These are phyloP conservation scores for Ceriops tagal DNA, from an alignment of 345 rosid species.

Conservation along the genomic window DNA sequence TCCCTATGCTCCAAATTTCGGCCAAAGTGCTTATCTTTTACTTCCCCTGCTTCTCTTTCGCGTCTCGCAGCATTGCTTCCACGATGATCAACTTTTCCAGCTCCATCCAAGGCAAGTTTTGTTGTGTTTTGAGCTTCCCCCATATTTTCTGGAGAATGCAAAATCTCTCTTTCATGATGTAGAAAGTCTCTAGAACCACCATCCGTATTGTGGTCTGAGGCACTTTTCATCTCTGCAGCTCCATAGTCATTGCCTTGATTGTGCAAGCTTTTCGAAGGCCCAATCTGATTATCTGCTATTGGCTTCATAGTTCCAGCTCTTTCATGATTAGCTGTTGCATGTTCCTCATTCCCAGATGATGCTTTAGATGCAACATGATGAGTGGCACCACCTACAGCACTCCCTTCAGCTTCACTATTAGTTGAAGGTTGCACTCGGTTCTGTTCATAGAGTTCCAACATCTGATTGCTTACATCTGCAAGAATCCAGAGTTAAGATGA, in stretches of 20 bases:
- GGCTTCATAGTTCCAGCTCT: conserved; percentile 16
- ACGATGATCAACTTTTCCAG: conserved; percentile 8
- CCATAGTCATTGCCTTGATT: conserved; percentile 12
- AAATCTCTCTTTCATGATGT: conserved; percentile 5
- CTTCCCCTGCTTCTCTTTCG: conserved; percentile 19
- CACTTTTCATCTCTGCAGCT: conserved; percentile 14
- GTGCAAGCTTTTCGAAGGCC: conserved; percentile 9
- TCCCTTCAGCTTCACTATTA: conserved; percentile 27
- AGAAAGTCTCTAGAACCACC: conserved; percentile 11
- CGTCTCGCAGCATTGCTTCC: conserved; percentile 15
- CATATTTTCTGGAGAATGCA: conserved; percentile 7
- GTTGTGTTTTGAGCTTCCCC: conserved; percentile 11
- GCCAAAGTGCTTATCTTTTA: conserved; percentile 16
- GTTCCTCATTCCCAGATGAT: conserved; percentile 24
- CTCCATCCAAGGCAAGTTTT: conserved; percentile 1
- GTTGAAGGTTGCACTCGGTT: conserved; percentile 19
- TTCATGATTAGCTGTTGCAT: conserved; percentile 5
- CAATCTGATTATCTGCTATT: conserved; percentile 14
- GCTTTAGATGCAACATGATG: conserved; percentile 10
- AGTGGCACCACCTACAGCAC: conserved; percentile 11
- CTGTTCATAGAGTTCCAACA: conserved; percentile 33
- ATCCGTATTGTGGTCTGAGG: conserved; percentile 18
- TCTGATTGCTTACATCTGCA: conserved; percentile 35
- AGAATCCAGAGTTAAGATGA: background rate
- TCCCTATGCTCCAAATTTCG: conserved; percentile 14